Evolutionary conservation across 805 yeast species (phyloP).

Genomic region (Metschnikowia noctiluminum): DNA sequence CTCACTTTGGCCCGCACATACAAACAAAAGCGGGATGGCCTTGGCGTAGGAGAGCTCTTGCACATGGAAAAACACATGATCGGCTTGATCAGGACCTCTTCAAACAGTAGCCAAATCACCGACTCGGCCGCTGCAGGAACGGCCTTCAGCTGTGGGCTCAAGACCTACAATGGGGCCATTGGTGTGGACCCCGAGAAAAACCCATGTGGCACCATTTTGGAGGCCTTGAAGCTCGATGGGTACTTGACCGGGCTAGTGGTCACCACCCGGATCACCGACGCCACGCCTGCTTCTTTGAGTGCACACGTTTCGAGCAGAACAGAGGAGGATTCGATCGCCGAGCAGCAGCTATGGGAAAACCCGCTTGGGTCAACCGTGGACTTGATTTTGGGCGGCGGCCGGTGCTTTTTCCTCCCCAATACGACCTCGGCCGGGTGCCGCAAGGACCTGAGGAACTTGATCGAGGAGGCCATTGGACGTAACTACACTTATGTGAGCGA

Average conservation of each 20-base stretch:
- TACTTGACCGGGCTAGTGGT: conserved; percentile 85
- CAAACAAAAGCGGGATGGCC: conserved; percentile 54
- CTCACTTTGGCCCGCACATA: conserved; percentile 74
- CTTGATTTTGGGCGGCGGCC: conserved; percentile 86
- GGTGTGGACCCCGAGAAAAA: conserved; percentile 66
- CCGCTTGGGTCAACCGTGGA: conserved; percentile 78
- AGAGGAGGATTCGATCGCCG: conserved; percentile 81
- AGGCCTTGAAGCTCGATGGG: conserved; percentile 79
- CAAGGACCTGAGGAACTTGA: conserved; percentile 61
- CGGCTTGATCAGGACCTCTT: conserved; percentile 81
- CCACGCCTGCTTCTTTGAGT: conserved; percentile 91
- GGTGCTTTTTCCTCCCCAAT: conserved; percentile 73
- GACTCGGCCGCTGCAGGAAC: conserved; percentile 99
- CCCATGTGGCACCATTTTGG: conserved; percentile 85
- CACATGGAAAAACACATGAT: conserved; percentile 64
- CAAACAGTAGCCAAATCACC: conserved; percentile 73
- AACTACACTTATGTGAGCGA: conserved; percentile 59
- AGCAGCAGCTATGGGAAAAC: conserved; percentile 77
- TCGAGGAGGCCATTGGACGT: conserved; percentile 55
- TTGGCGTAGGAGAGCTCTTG: conserved; percentile 54
- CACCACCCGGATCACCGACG: conserved; percentile 88
- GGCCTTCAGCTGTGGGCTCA: conserved; percentile 82
- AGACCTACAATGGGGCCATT: conserved; percentile 85
- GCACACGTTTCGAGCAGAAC: conserved; percentile 70
- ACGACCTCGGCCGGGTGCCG: conserved; percentile 57